These are phyloP conservation scores for Nadsonia commutata DNA, from an alignment of 1,139 yeast genomes.

Conservation along the genomic window DNA sequence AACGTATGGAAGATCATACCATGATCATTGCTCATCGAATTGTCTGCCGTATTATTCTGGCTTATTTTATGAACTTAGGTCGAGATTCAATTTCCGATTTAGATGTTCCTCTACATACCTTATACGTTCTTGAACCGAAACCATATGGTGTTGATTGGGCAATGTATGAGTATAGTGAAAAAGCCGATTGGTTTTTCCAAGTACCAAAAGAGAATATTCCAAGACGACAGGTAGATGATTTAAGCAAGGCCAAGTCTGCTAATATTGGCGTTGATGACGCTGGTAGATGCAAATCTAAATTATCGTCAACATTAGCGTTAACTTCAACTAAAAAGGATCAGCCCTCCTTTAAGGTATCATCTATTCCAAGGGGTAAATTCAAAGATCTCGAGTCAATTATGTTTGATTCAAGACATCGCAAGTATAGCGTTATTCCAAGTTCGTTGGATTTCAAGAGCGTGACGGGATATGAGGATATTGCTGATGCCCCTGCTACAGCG, in stretches of 20 bases:
- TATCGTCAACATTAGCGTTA: no score
- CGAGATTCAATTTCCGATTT: conserved; percentile 74
- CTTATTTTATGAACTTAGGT: conserved; percentile 77
- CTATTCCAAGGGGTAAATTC: no score
- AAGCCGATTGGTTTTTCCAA: conserved; percentile 60
- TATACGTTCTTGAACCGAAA: conserved; percentile 77
- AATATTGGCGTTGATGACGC: no score
- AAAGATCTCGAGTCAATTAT: no score
- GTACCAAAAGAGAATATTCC: conserved; percentile 28
- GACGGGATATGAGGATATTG: neutral
- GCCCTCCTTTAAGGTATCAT: no score
- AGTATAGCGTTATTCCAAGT: neutral
- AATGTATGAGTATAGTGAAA: conserved; percentile 73
- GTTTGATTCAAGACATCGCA: no score
- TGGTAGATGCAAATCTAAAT: no score
- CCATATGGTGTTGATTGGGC: conserved; percentile 94
- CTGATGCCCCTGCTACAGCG: neutral
- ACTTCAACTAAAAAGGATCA: no score
- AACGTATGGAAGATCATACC: conserved; percentile 78
- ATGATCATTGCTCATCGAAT: conserved; percentile 80
- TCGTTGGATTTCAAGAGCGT: neutral
- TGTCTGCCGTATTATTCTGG: conserved; percentile 72
- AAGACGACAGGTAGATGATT: no score
- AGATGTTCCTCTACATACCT: conserved; percentile 85
- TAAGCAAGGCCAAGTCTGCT: no score